Base-by-base conservation (phyloP, 2,329 filamentous ascomycete species). In the Tolypocladium nubicola region DNA sequence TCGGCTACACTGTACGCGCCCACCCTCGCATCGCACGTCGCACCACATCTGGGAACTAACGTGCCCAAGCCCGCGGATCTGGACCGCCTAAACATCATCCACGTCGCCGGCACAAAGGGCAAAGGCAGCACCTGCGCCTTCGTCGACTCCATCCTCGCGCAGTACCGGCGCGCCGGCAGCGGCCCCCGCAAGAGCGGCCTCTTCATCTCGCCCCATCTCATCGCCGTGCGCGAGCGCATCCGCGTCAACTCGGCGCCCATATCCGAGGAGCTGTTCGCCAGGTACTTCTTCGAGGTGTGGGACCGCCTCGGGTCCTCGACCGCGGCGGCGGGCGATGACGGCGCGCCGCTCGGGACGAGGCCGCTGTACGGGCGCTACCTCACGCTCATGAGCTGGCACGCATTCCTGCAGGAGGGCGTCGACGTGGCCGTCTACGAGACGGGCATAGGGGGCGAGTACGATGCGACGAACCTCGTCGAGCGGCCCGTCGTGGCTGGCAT, bases 81-180 rank as follows among this genome's bases (percentile, higher is more conserved):
- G 43, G 71, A 82, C 62, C 73, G 74, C n/a, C 71, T 89, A 37
- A 87, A 87, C 62, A 77, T 88, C 33, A 68, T 90, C 43, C 86
- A 89, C 70, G 80, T 90, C 33, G 82, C 86, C 30, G 87, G 87
- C 6, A 90, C 86, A n/a, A 90, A 90, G 68, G 87, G 87, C 6
- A 90, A 90, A 70, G 87, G 87, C 35, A 86, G 81, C 64, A 88
- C 85, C 1, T 89, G 86, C 65, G 86, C 85, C 43, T 88, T 86
- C 61, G 76, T 83, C 58, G 78, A 83, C 60, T 82, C 81, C 9
- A 83, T 89, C 60, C 77, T 90, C 50, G 71, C 75, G 19, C 75
- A 75, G 55, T 79, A 83, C 64, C 76, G 75, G 21, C 65, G 65
- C 52, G 62, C 62, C 23, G 61, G 64, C 56, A 57, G 63, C 33